Base-by-base conservation (phyloP, 2,329 filamentous ascomycete genomes). In the Ampelomyces quisqualis region DNA sequence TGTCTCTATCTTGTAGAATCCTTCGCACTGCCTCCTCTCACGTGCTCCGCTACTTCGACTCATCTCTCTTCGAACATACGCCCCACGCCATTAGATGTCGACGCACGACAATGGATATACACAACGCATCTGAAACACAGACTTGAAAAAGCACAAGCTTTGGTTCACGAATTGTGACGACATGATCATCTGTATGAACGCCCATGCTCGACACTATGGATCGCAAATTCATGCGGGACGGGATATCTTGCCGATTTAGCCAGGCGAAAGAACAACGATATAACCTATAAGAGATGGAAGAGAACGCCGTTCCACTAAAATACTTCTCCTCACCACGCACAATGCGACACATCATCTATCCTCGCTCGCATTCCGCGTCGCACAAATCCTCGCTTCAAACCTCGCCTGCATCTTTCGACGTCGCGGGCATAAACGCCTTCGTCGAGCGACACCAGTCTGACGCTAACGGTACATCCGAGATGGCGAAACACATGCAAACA, bases 381-480 rank as follows among this genome's bases (percentile, higher is more conserved):
- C 52, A 5, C 51, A 62, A 23, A 65, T 67, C 34, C 47, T 60
- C 0, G 60, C 55, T 4, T 57, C 53, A 7, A 70, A 72, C 37
- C 67, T 76, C 38, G 67, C 73, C 31, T 70, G 57, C 38, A 43
- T 73, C 5, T 62, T n/a, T 73, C 53, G 69, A 71, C 43, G 61
- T 72, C 27, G 70, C 70, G 0, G 71, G 67, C 11, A 68, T 75
- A 46, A 72, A 75, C 41, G 52, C 60, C 15, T n/a, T 55, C 60
- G 1, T 54, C 62, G 0, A 38, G 53, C 7, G 65, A 75, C 35
- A 71, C 58, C 11, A 67, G 64, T 15, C 52, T 76, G 13, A 65
- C 59, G 1, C 64, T 77, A 1, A 65, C 65, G 7, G 50, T 67
- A 0, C 57, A 61, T n/a, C n/a, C n/a, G 1, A 65, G 62, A 2